Evolutionary conservation across 352 stramenopile genomes (phyloP), one percentile per base, ranked within the genome.

Genomic region (Poterioochromonas sp.): DNA sequence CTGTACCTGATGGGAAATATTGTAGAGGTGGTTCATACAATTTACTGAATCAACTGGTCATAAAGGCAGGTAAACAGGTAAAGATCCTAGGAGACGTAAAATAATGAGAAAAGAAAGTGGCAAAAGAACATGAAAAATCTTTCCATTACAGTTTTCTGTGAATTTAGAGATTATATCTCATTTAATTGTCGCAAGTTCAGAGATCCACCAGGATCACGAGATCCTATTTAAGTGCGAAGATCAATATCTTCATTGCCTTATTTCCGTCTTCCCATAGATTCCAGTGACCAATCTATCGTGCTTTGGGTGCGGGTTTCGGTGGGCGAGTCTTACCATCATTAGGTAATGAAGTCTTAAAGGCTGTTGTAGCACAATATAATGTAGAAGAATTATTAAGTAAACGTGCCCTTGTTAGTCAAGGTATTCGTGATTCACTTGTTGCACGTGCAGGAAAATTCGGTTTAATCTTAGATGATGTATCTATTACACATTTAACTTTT

Each of bases 401-500:
- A 83, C 94, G 97, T 90, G 94, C 97, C 76, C 92, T 98, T 84
- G 95, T 99, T 58, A 98, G 91, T 53, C 73, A 69, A 39, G 90
- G 97, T 82, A 99, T 99, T 82, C 93, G 94, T 80, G 87, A 91
- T 63, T 93, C 97, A 84, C 90, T 99, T 77, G 94, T 93, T 79
- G 91, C 97, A 81, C 91, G 96, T 74, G 96, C 94, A 43, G 88
- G 89, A 77, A 89, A 97, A 79, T 99, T 99, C 86, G 92, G 97
- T 89, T 85, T 99, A 65, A 92, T 93, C 58, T 88, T 99, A 80
- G 96, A 99, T 82, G 96, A 99, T 68, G 96, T 99, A 79, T 97
- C 95, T 68, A 98, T 99, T 84, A 99, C 96, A 68, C 95, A 99
- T 87, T 89, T 99, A 73, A 97, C 96, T 79, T 99, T 99, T 87